Evolutionary conservation across 2,329 filamentous ascomycete species (phyloP).

Genomic region (Hyphodiscus sp.): DNA sequence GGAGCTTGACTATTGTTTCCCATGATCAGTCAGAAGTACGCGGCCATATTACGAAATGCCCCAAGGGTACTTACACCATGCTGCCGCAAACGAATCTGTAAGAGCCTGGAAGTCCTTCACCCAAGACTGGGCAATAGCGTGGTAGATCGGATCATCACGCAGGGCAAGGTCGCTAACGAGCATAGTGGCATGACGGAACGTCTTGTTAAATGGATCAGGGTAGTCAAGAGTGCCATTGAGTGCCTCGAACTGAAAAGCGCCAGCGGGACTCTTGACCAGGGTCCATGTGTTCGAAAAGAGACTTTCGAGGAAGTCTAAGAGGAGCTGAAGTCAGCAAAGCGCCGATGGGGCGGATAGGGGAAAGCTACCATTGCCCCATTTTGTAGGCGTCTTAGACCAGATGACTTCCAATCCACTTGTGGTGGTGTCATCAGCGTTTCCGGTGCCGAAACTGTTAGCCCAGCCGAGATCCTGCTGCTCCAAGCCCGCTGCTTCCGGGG

Average conservation of each 20-base stretch:
- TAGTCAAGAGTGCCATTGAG: constrained; percentile 69
- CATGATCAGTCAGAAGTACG: constrained; percentile 37
- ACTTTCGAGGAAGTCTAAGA: constrained; percentile 60
- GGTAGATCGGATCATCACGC: constrained; percentile 63
- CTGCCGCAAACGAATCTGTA: constrained; percentile 60
- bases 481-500: constrained; percentile 59
- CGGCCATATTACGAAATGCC: neutral
- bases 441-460: constrained; percentile 55
- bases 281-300: constrained; percentile 77
- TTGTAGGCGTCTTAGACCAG: constrained; percentile 69
- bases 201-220: constrained; percentile 64
- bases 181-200: constrained; percentile 53
- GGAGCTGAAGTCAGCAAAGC: constrained; percentile 2
- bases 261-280: constrained; percentile 66
- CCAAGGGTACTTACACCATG: constrained; percentile 48
- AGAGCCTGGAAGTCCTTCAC: constrained; percentile 62
- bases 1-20: constrained; percentile 55
- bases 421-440: constrained; percentile 65
- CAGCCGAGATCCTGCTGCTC: constrained; percentile 68
- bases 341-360: neutral
- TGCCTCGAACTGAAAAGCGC: constrained; percentile 71
- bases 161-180: constrained; percentile 69
- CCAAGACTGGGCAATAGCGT: constrained; percentile 69
- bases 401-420: constrained; percentile 73
- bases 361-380: constrained; percentile 57